phyloP scores from a whole-genome alignment of 139 green algal species.

The Monoraphidium neglectum region DNA sequence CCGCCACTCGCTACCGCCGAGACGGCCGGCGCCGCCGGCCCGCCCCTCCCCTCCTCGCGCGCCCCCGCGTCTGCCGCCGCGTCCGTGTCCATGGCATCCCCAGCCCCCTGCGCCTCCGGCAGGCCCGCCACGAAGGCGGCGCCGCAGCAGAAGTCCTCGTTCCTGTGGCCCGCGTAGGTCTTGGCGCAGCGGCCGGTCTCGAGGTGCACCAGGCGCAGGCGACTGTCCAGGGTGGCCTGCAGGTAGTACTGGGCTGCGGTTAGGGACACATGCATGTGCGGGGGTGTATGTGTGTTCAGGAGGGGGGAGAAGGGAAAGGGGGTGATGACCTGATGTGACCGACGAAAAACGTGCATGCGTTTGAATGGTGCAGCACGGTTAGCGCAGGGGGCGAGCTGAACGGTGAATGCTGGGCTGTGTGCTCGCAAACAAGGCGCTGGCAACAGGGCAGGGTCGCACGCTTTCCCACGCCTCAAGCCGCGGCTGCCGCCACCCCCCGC shows the following conservation, averaged over 20 bases:
- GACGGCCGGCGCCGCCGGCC: conserved; percentile 6
- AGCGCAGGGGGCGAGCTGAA: no score
- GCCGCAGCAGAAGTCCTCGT: conserved; percentile 48
- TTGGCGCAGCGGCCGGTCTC: conserved; percentile 53
- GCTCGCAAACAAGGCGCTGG: no score
- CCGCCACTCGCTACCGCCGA: conserved; percentile 77
- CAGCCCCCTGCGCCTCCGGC: conserved; percentile 29
- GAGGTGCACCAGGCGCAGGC: conserved; percentile 77
- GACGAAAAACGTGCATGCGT: no score
- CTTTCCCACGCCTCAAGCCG: no score
- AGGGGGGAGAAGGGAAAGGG: no score
- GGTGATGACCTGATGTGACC: no score
- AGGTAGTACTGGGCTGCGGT: conserved; percentile 60
- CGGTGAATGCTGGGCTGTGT: no score
- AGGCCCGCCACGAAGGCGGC: not conserved
- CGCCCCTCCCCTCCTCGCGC: not conserved
- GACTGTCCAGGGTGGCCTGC: conserved; percentile 61
- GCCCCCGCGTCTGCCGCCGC: conserved; percentile 46
- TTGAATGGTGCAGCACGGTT: no score
- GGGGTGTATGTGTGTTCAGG: not conserved
- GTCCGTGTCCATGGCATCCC: conserved; percentile 64
- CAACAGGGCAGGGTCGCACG: no score
- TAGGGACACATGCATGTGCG: not conserved
- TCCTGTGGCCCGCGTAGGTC: conserved; percentile 63
- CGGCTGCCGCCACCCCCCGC: no score